A percentile compares a stretch with the other conserved stretches of the same genome.
Evolutionary conservation across 2,329 filamentous ascomycete genomes (phyloP).

Genomic region (Conoideocrella luteorostrata): DNA sequence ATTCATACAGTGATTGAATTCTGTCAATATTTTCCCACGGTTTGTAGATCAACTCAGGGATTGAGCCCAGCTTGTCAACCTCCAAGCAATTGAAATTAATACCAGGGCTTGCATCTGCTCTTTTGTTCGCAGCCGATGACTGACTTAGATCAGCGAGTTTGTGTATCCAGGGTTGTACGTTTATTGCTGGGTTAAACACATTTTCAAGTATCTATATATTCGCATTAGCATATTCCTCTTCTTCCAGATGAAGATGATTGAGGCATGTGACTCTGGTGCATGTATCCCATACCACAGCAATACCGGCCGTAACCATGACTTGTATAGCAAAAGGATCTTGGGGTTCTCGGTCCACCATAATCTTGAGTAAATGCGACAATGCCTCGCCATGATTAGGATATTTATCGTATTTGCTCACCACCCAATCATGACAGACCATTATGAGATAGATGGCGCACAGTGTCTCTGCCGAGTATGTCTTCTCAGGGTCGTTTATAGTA

Average conservation of each 20-base stretch:
- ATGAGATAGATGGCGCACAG: slow-evolving; percentile 30
- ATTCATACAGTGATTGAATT: slow-evolving; percentile 13
- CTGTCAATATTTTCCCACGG: slow-evolving; percentile 13
- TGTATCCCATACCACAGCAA: slow-evolving; percentile 23
- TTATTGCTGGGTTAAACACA: slow-evolving; percentile 21
- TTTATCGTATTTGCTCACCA: slow-evolving; percentile 18
- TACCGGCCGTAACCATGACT: slow-evolving; percentile 22
- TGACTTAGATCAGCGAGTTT: neutral
- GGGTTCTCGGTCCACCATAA: slow-evolving; percentile 17
- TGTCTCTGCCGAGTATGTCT: slow-evolving; percentile 22
- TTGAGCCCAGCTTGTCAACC: slow-evolving; percentile 11
- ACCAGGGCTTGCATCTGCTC: neutral
- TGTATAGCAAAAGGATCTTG: slow-evolving; percentile 20
- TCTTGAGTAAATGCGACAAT: slow-evolving; percentile 23
- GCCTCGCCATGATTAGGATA: slow-evolving; percentile 24
- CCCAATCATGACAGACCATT: slow-evolving; percentile 25
- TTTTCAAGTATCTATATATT: slow-evolving; percentile 20
- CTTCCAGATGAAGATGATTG: too few species aligned
- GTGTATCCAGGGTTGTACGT: slow-evolving; percentile 15
- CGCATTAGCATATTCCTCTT: slow-evolving; percentile 2
- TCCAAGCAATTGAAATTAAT: slow-evolving; percentile 3
- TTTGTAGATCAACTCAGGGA: slow-evolving; percentile 14
- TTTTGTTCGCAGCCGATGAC: neutral
- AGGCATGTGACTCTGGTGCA: too few species aligned
- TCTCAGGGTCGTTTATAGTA: slow-evolving; percentile 19